These are phyloP conservation scores for Nakaseomyces nivariensis DNA, from an alignment of 1,139 yeast species.

Conservation along the genomic window DNA sequence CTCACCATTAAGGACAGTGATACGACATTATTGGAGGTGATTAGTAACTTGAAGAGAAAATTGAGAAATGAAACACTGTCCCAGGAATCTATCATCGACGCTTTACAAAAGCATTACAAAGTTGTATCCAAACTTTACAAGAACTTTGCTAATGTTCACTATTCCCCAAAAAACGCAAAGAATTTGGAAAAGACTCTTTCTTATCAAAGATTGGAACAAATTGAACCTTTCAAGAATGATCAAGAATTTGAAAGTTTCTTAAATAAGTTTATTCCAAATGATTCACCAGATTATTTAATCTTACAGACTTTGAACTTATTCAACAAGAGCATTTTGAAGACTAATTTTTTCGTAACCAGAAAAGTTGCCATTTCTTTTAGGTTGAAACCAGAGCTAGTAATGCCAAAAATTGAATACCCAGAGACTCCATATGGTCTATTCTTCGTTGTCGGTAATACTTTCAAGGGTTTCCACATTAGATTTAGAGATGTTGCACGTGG, in stretches of 20 bases:
- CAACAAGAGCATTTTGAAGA: slow-evolving; percentile 80
- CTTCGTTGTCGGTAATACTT: slow-evolving; percentile 91
- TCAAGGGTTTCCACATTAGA: slow-evolving; percentile 94
- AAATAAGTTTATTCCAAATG: slow-evolving; percentile 60
- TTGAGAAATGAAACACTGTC: slow-evolving; percentile 91
- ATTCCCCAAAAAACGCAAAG: slow-evolving; percentile 46
- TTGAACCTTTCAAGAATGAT: slow-evolving; percentile 65
- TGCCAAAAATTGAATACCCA: slow-evolving; percentile 81
- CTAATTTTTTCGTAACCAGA: slow-evolving; percentile 88
- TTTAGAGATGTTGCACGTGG: slow-evolving; percentile 97
- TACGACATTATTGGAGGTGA: slow-evolving; percentile 56
- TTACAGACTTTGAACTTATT: slow-evolving; percentile 74
- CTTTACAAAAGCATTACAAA: slow-evolving; percentile 59
- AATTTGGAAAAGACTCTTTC: slow-evolving; percentile 70
- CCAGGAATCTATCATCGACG: slow-evolving; percentile 70
- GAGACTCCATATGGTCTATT: slow-evolving; percentile 92
- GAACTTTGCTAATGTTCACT: slow-evolving; percentile 86
- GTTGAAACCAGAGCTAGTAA: slow-evolving; percentile 65
- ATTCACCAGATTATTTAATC: slow-evolving; percentile 70
- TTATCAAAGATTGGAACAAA: slow-evolving; percentile 74
- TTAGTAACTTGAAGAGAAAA: slow-evolving; percentile 75
- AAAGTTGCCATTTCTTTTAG: slow-evolving; percentile 93
- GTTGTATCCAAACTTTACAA: slow-evolving; percentile 78
- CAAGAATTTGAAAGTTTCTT: slow-evolving; percentile 65
- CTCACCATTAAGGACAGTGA: slow-evolving; percentile 21